Conservation (phyloP, 768 basidiomycete species). For the Collybia mongolica region DNA sequence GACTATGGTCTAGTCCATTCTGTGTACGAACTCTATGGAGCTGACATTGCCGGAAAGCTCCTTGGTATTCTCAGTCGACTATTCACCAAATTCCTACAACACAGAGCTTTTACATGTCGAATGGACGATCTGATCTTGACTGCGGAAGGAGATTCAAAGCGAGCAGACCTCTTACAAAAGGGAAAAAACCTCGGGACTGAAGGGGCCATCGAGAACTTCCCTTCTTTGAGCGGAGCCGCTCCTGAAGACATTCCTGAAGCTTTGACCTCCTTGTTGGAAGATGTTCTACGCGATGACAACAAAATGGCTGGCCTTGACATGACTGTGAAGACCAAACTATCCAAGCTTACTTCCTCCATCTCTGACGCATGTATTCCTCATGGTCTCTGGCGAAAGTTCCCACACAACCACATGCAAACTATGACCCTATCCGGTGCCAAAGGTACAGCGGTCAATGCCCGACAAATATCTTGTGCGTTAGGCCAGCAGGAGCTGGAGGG, state of each 20-base stretch:
- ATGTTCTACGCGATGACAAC: slow-evolving; percentile 90
- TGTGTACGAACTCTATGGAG: slow-evolving; percentile 92
- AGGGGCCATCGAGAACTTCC: slow-evolving; percentile 89
- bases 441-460: slow-evolving; percentile 95
- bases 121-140: slow-evolving; percentile 98
- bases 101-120: slow-evolving; percentile 95
- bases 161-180: slow-evolving; percentile 64
- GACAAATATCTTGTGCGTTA: slow-evolving; percentile 96
- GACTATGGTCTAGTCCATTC: slow-evolving; percentile 98
- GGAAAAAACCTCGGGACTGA: slow-evolving; percentile 77
- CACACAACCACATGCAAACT: slow-evolving; percentile 98
- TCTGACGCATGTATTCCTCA: slow-evolving; percentile 85
- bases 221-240: slow-evolving; percentile 56
- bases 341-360: slow-evolving; percentile 86
- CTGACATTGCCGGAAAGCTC: slow-evolving; percentile 84
- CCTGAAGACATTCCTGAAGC: slow-evolving; percentile 53
- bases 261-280: slow-evolving; percentile 74
- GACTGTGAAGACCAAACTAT: slow-evolving; percentile 83
- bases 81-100: slow-evolving; percentile 96
- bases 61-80: slow-evolving; percentile 91
- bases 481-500: slow-evolving; percentile 99
- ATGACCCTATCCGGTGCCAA: slow-evolving; percentile 99
- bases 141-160: slow-evolving; percentile 68
- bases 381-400: slow-evolving; percentile 89
- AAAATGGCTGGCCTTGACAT: slow-evolving; percentile 98